Evolutionary conservation across 1,284 basidiomycete species (phyloP), one percentile per base, ranked within the genome.

Genomic region (Sanghuangporus sanghuang): DNA sequence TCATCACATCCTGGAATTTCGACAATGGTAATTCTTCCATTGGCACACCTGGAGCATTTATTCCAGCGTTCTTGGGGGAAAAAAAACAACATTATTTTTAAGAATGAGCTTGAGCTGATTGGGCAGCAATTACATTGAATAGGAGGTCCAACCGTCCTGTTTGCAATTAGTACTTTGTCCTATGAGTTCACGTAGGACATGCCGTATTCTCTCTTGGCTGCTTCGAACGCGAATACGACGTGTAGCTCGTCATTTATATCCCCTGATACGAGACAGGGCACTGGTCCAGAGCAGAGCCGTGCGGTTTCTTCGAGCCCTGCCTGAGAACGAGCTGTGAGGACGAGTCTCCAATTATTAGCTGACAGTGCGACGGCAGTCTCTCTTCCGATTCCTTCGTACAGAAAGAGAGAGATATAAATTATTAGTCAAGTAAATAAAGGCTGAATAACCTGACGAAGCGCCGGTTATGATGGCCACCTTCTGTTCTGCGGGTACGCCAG

Each of bases 111-210:
- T 44, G 60, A 65, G 48, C 12, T 50, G 46, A 18, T 12, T 57
- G 46, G 57, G 58, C 16, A 18, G 1, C 38, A n/a, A 82, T 73
- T 69, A 87, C 91, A 72, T 94, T 93, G 77, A 93, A 94, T 16
- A 90, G 69, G n/a, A 93, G 69, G 71, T 94, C 91, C 23, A 93
- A 70, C 2, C 87, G 79, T 6, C 87, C 87, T 89, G 66, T n/a
- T 57, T 5, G 12, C 32, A 36, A 14, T 61, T 6, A 27, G 27
- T 57, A 36, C 6, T 39, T 11, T 66, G 23, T 16, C 7, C 57
- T 40, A 35, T 60, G 12, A 11, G 27, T 32, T 32, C 27, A 32
- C 27, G 27, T 32, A 32, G 27, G 27, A 32, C 78, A 54, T 69
- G 83, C 89, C 89, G 70, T 88, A 92, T 63, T 78, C 77, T 27